Conservation (phyloP, 495 filamentous ascomycete genomes). For the Talaromyces adpressus region DNA sequence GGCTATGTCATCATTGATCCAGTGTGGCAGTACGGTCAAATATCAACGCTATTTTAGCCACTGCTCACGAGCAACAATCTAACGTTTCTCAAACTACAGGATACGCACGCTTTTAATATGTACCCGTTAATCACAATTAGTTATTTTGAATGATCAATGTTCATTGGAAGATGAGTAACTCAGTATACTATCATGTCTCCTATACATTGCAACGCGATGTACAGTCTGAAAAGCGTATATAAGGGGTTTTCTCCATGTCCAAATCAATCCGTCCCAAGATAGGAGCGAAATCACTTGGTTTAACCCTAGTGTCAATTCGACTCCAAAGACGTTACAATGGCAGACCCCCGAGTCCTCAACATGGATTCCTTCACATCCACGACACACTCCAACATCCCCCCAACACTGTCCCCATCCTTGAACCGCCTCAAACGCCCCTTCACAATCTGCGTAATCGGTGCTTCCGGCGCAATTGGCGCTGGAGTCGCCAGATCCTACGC, state of each 20-base stretch:
- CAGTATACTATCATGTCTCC: background rate
- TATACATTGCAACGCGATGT: too few relatives aligned
- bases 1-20: background rate
- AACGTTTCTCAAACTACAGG: background rate
- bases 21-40: background rate
- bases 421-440: conserved; percentile 16
- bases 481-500: conserved; percentile 36
- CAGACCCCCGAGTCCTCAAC: conserved; percentile 3
- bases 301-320: background rate
- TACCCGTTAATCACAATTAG: background rate
- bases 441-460: conserved; percentile 40
- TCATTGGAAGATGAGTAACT: background rate
- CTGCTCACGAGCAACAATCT: too few relatives aligned
- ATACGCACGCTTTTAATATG: background rate
- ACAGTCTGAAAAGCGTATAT: background rate
- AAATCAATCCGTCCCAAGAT: background rate
- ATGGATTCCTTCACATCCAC: conserved; percentile 3
- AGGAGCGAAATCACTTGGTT: background rate
- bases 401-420: background rate
- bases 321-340: background rate
- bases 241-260: background rate
- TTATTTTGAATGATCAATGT: background rate
- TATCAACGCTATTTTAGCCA: background rate
- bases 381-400: background rate
- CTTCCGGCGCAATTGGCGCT: conserved; percentile 36